Conservation (phyloP, 129 eudicot species). For the Artemisia argyi region DNA sequence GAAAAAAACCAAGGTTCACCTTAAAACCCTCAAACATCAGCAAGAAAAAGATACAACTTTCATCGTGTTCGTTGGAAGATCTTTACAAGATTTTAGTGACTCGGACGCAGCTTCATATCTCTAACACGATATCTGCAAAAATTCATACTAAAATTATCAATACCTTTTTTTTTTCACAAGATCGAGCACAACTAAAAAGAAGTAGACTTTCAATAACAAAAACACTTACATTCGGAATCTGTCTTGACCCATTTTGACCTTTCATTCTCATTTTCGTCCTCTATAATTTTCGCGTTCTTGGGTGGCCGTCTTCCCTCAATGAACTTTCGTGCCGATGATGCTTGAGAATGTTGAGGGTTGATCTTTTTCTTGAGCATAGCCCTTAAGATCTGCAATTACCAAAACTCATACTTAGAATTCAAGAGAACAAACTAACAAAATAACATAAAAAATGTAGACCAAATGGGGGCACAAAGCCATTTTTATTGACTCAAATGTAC, state of each 20-base stretch:
- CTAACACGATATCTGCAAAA: conserved; percentile 38
- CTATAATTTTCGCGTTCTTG: conserved; percentile 38
- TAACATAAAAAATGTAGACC: neutral
- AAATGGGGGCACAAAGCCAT: no score
- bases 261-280: conserved; percentile 41
- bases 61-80: conserved; percentile 11
- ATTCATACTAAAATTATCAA: conserved; percentile 10
- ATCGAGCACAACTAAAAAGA: no score
- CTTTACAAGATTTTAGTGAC: conserved; percentile 16
- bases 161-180: neutral
- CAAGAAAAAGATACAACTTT: conserved; percentile 29
- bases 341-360: conserved; percentile 48
- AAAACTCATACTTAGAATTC: conserved; percentile 4
- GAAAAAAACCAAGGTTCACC: conserved; percentile 35
- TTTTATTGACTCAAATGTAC: no score
- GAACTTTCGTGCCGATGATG: conserved; percentile 48
- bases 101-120: conserved; percentile 26
- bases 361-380: conserved; percentile 80
- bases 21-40: conserved; percentile 40
- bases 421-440: neutral
- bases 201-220: neutral
- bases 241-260: conserved; percentile 87
- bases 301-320: conserved; percentile 47
- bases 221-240: conserved; percentile 85
- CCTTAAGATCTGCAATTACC: conserved; percentile 62